phyloP scores from a whole-genome alignment of 1,139 yeast genomes.

The Kodamaea arcana region DNA sequence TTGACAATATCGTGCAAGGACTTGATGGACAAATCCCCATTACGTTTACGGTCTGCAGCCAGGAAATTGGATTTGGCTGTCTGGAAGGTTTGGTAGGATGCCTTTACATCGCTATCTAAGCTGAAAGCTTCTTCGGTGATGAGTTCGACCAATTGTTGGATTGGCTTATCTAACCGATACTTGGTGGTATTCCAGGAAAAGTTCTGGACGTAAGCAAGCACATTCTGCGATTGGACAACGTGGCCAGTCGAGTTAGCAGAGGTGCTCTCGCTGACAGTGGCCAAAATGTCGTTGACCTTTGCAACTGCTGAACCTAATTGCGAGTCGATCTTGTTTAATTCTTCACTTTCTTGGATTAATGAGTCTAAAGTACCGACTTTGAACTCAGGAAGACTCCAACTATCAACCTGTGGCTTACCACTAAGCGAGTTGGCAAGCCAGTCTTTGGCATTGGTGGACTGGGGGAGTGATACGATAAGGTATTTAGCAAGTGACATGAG shows the following conservation, averaged over 20 bases:
- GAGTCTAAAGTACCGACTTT: conserved; percentile 95
- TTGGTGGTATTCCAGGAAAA: conserved; percentile 88
- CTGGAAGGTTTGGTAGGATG: conserved; percentile 65
- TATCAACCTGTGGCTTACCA: conserved; percentile 39
- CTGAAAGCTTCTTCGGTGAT: conserved; percentile 76
- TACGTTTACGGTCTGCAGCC: conserved; percentile 88
- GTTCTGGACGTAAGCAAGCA: conserved; percentile 61
- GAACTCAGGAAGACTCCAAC: conserved; percentile 73
- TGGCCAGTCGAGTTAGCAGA: conserved; percentile 21
- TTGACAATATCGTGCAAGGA: conserved; percentile 86
- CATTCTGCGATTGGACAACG: conserved; percentile 41
- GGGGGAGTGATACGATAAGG: conserved; percentile 51
- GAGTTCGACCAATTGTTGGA: conserved; percentile 65
- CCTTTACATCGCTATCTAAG: conserved; percentile 78
- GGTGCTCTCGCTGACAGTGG: conserved; percentile 45
- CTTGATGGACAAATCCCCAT: conserved; percentile 88
- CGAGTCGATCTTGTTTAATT: conserved; percentile 71
- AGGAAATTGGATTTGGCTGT: conserved; percentile 78
- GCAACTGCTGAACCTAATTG: conserved; percentile 66
- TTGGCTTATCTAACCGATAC: conserved; percentile 79
- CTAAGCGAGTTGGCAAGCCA: conserved; percentile 44
- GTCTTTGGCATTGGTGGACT: conserved; percentile 39
- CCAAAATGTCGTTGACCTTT: conserved; percentile 73
- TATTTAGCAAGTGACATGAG: conserved; percentile 29
- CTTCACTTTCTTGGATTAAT: conserved; percentile 86